These are phyloP conservation scores for Globisporangium cylindrosporum DNA, from an alignment of 352 stramenopile species.

Conservation along the genomic window DNA sequence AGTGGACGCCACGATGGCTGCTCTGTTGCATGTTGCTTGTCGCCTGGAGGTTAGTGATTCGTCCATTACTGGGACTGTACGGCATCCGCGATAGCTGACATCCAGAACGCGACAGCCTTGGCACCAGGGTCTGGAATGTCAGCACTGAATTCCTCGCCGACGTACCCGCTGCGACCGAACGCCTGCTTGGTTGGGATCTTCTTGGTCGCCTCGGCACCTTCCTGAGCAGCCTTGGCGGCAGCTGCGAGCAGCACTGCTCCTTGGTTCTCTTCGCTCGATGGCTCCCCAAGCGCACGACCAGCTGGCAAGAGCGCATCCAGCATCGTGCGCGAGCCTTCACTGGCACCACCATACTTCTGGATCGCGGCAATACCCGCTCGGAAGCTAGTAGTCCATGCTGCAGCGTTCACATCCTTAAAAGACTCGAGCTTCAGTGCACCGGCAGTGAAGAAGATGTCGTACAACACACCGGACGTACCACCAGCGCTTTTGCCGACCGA, in stretches of 20 bases:
- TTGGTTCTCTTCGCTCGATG: conserved; percentile 16
- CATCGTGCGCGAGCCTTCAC: conserved; percentile 95
- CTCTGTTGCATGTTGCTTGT: neutral
- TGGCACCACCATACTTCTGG: conserved; percentile 92
- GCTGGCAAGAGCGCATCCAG: conserved; percentile 94
- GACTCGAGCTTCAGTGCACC: conserved; percentile 50
- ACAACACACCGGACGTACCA: conserved; percentile 92
- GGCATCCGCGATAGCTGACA: conserved; percentile 59
- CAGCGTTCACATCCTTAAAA: conserved; percentile 26
- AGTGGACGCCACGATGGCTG: neutral
- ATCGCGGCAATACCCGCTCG: conserved; percentile 75
- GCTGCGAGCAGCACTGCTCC: conserved; percentile 27
- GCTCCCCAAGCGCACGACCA: conserved; percentile 43
- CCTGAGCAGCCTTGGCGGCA: conserved; percentile 71
- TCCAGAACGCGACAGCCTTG: conserved; percentile 90
- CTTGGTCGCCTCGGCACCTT: conserved; percentile 90
- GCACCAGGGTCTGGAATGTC: conserved; percentile 94
- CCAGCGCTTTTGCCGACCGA: conserved; percentile 84
- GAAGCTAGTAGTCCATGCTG: conserved; percentile 56
- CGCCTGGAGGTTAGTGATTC: neutral
- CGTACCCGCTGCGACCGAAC: conserved; percentile 84
- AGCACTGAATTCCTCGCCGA: conserved; percentile 80
- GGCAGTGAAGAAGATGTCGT: conserved; percentile 92
- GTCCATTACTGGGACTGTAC: conserved; percentile 27
- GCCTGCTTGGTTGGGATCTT: conserved; percentile 77